Percentiles rank a stretch among this genome's conserved stretches.
These are phyloP conservation scores for Endocalyx cinctus DNA, from an alignment of 2,329 filamentous ascomycete species.

Conservation along the genomic window DNA sequence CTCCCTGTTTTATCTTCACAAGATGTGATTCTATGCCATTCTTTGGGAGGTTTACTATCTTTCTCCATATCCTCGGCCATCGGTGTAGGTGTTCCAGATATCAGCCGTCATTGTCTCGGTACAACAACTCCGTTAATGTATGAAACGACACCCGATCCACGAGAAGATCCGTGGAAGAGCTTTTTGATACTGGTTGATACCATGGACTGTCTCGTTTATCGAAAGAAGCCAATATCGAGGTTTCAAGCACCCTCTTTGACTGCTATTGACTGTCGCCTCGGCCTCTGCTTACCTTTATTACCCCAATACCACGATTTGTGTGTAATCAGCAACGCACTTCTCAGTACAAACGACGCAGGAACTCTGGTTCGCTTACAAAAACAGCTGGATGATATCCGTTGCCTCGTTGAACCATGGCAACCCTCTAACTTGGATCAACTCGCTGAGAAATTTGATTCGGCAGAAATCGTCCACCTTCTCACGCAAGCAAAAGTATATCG, in stretches of 20 bases:
- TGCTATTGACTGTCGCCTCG: conserved; percentile 18
- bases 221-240: conserved; percentile 16
- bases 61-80: conserved; percentile 20
- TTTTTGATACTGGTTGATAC: conserved; percentile 20
- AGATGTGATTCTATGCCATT: conserved; percentile 17
- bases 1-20: conserved; percentile 13
- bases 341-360: conserved; percentile 8
- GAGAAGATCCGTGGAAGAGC: conserved; percentile 13
- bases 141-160: conserved; percentile 7
- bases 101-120: conserved; percentile 19
- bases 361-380: conserved; percentile 11
- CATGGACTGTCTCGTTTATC: conserved; percentile 22
- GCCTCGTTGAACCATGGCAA: conserved; percentile 19
- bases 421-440: conserved; percentile 15
- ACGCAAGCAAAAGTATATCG: conserved; percentile 24
- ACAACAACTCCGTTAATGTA: conserved; percentile 14
- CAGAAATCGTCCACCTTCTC: conserved; percentile 21
- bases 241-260: conserved; percentile 6
- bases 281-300: conserved; percentile 20
- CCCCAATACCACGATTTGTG: conserved; percentile 24
- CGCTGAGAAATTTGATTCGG: conserved; percentile 13
- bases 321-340: conserved; percentile 18
- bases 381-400: conserved; percentile 15
- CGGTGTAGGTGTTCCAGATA: conserved; percentile 20
- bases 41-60: conserved; percentile 17